Base-by-base conservation (phyloP, 805 yeast species). In the Ogataea methanolica region DNA sequence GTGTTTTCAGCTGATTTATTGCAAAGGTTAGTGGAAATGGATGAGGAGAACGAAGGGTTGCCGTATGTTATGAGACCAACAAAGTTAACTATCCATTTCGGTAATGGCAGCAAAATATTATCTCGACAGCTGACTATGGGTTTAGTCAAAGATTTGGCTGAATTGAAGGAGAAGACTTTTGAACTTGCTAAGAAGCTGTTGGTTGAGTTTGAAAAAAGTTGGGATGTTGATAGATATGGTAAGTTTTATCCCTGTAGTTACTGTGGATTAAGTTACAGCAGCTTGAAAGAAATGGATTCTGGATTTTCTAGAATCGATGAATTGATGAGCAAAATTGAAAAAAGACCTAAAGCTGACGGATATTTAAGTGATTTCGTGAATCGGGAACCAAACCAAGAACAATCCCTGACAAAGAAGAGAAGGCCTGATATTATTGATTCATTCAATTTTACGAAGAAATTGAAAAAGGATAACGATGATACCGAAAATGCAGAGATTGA, bases 1-100 rank as follows among this genome's bases (percentile, higher is more conserved):
- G 95, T 92, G 0, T 91, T 83, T 68, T 75, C 86, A 2, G 91
- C 90, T 0, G 99, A 92, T 57, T 65, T 92, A 31, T 68, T 77
- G 29, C 80, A 82, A 43, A 64, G 99, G 46, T 63, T 91, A 5
- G 70, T 76, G 29, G 98, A 92, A 56, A 58, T 85, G 19, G 87
- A 82, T 49, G 91, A 87, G 52, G 96, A 89, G 55, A 58, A 49
- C 41, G 56, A 51, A n/a, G 34, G 14, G 16, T n/a, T n/a, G 17
- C 36, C 21, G 15, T 37, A 54, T 2, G 59, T 68, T 1, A 62
- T 72, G 37, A 60, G 88, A 42, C 91, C 92, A 1, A 74, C 74
- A 37, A 82, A 84, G 0, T 54, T 84, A 11, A 65, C 74, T 6
- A 53, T 82, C 3, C 73, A 67, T 50, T 57, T 67, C 19, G 57